Evolutionary conservation across 306 rosid species (phyloP).

Genomic region (Acacia confusa): DNA sequence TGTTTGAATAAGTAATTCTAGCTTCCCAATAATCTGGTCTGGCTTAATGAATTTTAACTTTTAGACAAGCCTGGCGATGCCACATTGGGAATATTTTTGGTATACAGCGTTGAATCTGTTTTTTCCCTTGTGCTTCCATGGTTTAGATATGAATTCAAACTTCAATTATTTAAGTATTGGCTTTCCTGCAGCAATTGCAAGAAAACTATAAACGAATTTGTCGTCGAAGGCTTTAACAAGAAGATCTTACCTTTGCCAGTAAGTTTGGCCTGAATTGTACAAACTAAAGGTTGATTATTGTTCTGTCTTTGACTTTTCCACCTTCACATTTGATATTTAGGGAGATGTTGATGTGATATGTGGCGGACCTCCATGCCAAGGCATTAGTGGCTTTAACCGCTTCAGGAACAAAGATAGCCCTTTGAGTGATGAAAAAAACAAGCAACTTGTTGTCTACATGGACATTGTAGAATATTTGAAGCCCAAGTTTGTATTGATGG

Average conservation of each 20-base stretch:
- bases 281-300: neutral
- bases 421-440: constrained; percentile 76
- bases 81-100: neutral
- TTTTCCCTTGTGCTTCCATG: neutral
- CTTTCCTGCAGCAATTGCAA: constrained; percentile 55
- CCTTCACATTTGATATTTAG: constrained; percentile 29
- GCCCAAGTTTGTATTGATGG: constrained; percentile 79
- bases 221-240: constrained; percentile 43
- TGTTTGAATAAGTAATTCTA: neutral
- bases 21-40: neutral
- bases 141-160: neutral
- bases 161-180: neutral
- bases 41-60: neutral
- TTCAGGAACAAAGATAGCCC: constrained; percentile 63
- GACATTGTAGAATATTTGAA: constrained; percentile 66
- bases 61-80: neutral
- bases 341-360: constrained; percentile 80
- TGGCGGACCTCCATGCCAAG: constrained; percentile 98
- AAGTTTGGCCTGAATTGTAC: constrained; percentile 25
- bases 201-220: constrained; percentile 49
- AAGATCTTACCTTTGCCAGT: constrained; percentile 71
- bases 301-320: neutral
- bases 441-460: constrained; percentile 74
- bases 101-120: neutral
- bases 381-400: constrained; percentile 88